Percentiles rank a stretch among this genome's conserved stretches.
phyloP scores from a whole-genome alignment of 2,329 filamentous ascomycete species.

The Apiospora kogelbergensis region DNA sequence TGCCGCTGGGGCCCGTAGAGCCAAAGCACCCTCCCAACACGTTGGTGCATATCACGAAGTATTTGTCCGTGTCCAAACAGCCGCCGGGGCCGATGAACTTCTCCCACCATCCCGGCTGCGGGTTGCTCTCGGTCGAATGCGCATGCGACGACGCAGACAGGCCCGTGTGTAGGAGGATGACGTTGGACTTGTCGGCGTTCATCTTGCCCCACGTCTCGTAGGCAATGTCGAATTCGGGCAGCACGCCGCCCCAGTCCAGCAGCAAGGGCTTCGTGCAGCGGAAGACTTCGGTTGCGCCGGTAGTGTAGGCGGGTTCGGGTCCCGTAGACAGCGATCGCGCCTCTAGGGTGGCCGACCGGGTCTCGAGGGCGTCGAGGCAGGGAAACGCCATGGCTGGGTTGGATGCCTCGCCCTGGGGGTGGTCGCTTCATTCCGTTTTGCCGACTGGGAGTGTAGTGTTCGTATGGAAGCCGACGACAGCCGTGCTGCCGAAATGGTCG shows the following conservation, averaged over 20 bases:
- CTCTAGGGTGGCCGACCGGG: slow-evolving; percentile 71
- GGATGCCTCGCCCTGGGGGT: slow-evolving; percentile 47
- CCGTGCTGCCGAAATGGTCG: neutral
- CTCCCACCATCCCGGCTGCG: slow-evolving; percentile 97
- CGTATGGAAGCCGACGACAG: slow-evolving; percentile 16
- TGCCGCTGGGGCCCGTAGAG: slow-evolving; percentile 84
- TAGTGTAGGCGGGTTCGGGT: slow-evolving; percentile 92
- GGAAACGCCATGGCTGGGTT: slow-evolving; percentile 89
- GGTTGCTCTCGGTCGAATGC: slow-evolving; percentile 83
- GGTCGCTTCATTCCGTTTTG: slow-evolving; percentile 21
- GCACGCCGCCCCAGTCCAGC: slow-evolving; percentile 92
- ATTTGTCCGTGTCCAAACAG: slow-evolving; percentile 86
- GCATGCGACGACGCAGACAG: slow-evolving; percentile 97
- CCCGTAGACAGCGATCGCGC: slow-evolving; percentile 69
- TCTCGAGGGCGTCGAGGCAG: slow-evolving; percentile 82
- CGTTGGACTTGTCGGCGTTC: slow-evolving; percentile 81
- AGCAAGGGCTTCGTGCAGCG: slow-evolving; percentile 72
- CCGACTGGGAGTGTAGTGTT: slow-evolving; percentile 24
- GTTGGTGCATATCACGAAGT: slow-evolving; percentile 94
- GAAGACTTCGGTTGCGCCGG: slow-evolving; percentile 78
- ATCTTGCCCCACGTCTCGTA: slow-evolving; percentile 90
- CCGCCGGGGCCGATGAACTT: slow-evolving; percentile 90
- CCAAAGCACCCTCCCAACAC: slow-evolving; percentile 95
- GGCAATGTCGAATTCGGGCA: slow-evolving; percentile 85
- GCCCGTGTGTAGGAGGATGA: slow-evolving; percentile 88